Evolutionary conservation across 768 basidiomycete genomes (phyloP).

Genomic region (Mycena maculata): DNA sequence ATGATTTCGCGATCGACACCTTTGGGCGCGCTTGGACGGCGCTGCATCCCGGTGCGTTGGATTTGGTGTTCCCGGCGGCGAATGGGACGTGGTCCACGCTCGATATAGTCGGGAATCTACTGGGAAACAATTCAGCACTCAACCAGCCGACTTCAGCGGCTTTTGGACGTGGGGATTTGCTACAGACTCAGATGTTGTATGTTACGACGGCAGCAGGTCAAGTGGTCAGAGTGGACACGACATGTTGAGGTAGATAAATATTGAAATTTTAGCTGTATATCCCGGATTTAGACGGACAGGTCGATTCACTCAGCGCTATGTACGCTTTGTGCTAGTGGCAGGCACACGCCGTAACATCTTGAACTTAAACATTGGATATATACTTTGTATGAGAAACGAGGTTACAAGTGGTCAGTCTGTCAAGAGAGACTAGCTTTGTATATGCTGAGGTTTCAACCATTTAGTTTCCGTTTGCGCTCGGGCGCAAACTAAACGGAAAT

Average conservation of each 20-base stretch:
- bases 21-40: slow-evolving; percentile 19
- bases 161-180: slow-evolving; percentile 1
- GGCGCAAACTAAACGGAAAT: too few species aligned
- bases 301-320: too few species aligned
- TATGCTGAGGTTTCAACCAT: too few species aligned
- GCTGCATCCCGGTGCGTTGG: slow-evolving; percentile 16
- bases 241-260: background rate
- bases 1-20: slow-evolving; percentile 22
- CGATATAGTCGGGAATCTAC: slow-evolving; percentile 1
- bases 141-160: slow-evolving; percentile 9
- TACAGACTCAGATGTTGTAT: background rate
- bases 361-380: too few species aligned
- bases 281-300: too few species aligned
- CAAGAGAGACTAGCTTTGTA: too few species aligned
- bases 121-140: background rate
- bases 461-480: too few species aligned
- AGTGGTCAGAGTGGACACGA: background rate
- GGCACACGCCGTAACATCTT: too few species aligned
- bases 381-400: too few species aligned
- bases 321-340: too few species aligned
- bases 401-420: too few species aligned
- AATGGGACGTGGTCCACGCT: background rate
- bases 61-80: background rate
- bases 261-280: too few species aligned
- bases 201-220: slow-evolving; percentile 1